Base-by-base conservation (phyloP, 805 yeast species). In the Yarrowia porcina region DNA sequence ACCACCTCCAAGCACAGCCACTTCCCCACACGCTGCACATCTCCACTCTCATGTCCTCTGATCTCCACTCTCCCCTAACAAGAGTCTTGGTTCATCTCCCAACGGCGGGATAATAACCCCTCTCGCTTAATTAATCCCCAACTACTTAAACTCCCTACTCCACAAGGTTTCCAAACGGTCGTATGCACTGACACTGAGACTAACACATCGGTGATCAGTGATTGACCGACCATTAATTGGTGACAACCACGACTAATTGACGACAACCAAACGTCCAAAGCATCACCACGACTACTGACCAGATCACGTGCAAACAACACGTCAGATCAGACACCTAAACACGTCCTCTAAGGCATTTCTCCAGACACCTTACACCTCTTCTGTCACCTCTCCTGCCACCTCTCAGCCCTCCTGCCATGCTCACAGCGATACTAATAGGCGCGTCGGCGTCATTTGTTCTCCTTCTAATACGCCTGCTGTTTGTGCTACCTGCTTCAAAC, bases 401-500 rank as follows among this genome's bases (percentile, higher is more conserved):
- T 27, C 20, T 4, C 18, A 41, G 11, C 17, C 23, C 17, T 18
- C 12, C n/a, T 27, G 20, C 12, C 18, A 23, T 41, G 45, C 18
- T 23, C 30, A 8, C 45, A 12, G n/a, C 30, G 30, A 41, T 41
- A 23, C 39, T 30, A 25, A 47, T 21, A 15, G 39, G 21, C 15
- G 15, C 39, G 11, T 12, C 39, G 25, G 27, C 28, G 13, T 13
- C 30, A 1, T 4, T 28, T 30, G 28, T 21, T 4, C 35, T 25
- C 2, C 17, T 56, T 8, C 49, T 56, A 9, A 27, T 39, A 54
- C 38, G 61, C 1, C 39, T 41, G 11, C 61, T 56, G 33, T 52
- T 52, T 12, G 59, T 52, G 13, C 18, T 52, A 4, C 59, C 59
- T 13, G 59, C 61, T 1, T 56, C 61, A 2, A 41, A 56, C 9